Evolutionary conservation across 805 yeast species (phyloP).

Genomic region (Teunomyces barrocoloradensis): DNA sequence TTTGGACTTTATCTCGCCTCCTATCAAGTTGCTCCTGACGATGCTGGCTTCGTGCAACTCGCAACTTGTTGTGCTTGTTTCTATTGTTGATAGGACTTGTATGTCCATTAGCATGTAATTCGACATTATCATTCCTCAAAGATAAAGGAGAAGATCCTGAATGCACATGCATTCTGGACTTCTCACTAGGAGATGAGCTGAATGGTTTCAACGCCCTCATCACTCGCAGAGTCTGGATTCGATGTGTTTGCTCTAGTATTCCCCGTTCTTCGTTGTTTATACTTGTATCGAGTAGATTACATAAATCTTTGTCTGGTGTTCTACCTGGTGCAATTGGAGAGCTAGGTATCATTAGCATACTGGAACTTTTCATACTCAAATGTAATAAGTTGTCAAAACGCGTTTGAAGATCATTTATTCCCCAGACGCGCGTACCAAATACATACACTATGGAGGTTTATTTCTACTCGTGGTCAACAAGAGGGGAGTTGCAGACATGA

Average conservation of each 20-base stretch:
- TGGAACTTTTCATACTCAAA: not conserved
- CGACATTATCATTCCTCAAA: not conserved
- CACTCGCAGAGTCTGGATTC: constrained; percentile 16
- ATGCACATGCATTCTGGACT: too few relatives aligned
- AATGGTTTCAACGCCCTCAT: constrained; percentile 14
- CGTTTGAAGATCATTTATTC: not conserved
- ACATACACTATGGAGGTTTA: not conserved
- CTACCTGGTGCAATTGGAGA: not conserved
- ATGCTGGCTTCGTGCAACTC: constrained; percentile 23
- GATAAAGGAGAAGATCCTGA: constrained; percentile 1
- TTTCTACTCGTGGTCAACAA: not conserved
- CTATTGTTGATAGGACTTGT: constrained; percentile 12
- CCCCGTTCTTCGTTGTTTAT: not conserved
- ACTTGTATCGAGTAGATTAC: not conserved
- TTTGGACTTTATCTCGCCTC: constrained; percentile 1
- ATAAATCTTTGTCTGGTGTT: not conserved
- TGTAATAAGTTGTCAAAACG: not conserved
- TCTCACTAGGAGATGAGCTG: constrained; percentile 2
- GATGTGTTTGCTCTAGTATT: constrained; percentile 6
- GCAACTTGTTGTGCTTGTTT: constrained; percentile 22
- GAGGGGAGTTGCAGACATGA: not conserved
- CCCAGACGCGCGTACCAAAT: not conserved
- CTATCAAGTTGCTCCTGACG: constrained; percentile 16
- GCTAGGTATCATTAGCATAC: not conserved
- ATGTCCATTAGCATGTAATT: constrained; percentile 5